phyloP scores from a whole-genome alignment of 176 grass and related monocot genomes.

The Musa troglodytarum region DNA sequence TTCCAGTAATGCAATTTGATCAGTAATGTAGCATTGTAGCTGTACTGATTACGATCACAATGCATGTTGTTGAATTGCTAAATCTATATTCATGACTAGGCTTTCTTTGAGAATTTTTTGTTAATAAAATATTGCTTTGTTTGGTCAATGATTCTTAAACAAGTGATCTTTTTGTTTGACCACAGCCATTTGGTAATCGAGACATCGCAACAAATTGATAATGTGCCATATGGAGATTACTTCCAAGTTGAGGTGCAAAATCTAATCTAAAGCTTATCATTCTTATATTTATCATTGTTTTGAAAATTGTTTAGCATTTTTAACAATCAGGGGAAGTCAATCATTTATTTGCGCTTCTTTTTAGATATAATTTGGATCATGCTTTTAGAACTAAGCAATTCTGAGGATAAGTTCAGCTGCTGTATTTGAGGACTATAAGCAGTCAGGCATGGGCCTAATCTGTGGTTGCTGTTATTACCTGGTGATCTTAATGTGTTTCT shows the following conservation, averaged over 20 bases:
- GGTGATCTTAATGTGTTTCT: too few species aligned
- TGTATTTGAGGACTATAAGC: too few species aligned
- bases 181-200: slow-evolving; percentile 56
- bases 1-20: neutral
- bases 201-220: slow-evolving; percentile 69
- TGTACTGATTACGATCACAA: neutral
- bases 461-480: too few species aligned
- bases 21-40: neutral
- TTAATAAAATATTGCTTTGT: slow-evolving; percentile 3
- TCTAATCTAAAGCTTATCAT: neutral
- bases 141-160: slow-evolving; percentile 4
- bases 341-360: neutral
- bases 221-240: slow-evolving; percentile 81
- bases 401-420: neutral
- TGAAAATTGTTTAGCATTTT: neutral
- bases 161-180: neutral
- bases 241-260: slow-evolving; percentile 71
- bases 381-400: neutral
- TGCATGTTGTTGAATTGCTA: neutral
- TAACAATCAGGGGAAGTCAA: neutral
- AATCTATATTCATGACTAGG: neutral
- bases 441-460: too few species aligned
- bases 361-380: neutral
- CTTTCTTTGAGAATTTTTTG: neutral
- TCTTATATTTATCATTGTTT: too few species aligned